Base-by-base conservation (phyloP, 768 basidiomycete species). In the Paxillus involutus region DNA sequence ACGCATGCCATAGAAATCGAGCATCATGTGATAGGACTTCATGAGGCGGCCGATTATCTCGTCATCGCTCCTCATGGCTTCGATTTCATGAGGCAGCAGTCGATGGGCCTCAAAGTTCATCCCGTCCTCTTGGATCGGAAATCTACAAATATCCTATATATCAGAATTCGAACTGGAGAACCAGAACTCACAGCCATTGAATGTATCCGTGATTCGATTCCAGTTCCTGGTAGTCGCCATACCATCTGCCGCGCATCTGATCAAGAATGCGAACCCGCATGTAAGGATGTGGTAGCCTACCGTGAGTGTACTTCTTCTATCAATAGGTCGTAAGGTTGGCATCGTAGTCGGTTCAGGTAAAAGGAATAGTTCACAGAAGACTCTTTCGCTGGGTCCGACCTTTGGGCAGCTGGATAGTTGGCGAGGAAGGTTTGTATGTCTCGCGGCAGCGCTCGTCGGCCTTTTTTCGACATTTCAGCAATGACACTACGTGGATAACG, bases 1-100 rank as follows among this genome's bases (percentile, higher is more conserved):
- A 29, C 75, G 74, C 85, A 90, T 88, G 21, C 88, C 89, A 63
- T 88, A 91, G 71, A 91, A 90, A 66, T 87, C 85, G 26, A 91
- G 79, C 85, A 92, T 88, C 60, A 90, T 77, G 57, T 68, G 72
- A 67, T 89, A 90, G 17, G 88, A 89, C 29, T 67, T 69, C 4
- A 84, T 50, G 30, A 89, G 60, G 37, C 86, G 80, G 52, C 70
- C 56, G 45, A 83, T 67, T 42, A 85, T 75, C 39, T 60, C 58
- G 30, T 75, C 59, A 64, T 83, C 76, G 13, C 70, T 69, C 60
- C 75, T 84, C 79, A 89, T 85, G 35, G 73, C 65, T 12, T 69
- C 63, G 43, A 84, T 77, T 68, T 91, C 89, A 63, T 88, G 86
- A 13, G 63, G 73, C 63, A 85, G 83, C 37, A 91, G 77, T 33